phyloP scores from a whole-genome alignment of 2,329 filamentous ascomycete species.

The Aspergillus alliaceus region DNA sequence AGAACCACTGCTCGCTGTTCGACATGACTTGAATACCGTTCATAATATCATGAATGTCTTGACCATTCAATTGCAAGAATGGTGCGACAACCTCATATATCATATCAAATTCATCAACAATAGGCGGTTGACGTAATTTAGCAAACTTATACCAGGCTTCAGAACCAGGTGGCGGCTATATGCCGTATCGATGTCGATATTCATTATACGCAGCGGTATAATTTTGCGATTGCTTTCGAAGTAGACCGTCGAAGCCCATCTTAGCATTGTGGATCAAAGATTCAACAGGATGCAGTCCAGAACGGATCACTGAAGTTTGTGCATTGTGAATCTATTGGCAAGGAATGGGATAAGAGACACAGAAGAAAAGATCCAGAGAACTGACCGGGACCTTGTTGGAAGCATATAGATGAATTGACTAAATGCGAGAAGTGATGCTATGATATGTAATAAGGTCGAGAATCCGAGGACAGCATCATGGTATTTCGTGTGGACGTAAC shows the following conservation, averaged over 20 bases:
- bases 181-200: constrained; percentile 9
- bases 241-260: neutral
- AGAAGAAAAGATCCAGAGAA: constrained; percentile 1
- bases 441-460: neutral
- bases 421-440: constrained; percentile 4
- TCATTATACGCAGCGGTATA: neutral
- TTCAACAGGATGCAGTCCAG: constrained; percentile 2
- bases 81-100: constrained; percentile 4
- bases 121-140: constrained; percentile 6
- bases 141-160: constrained; percentile 13
- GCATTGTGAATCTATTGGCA: neutral
- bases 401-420: constrained; percentile 8
- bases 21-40: neutral
- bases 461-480: neutral
- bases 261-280: neutral
- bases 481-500: constrained; percentile 2
- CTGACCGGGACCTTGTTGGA: neutral
- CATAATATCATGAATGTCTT: constrained; percentile 1
- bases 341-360: constrained; percentile 4
- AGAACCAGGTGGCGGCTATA: constrained; percentile 9
- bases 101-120: constrained; percentile 11
- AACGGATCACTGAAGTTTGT: neutral
- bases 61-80: constrained; percentile 5
- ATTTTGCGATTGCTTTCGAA: neutral
- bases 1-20: constrained; percentile 10